Evolutionary conservation across 106 monocot genomes (phyloP).

Genomic region (Platanthera guangdongensis): DNA sequence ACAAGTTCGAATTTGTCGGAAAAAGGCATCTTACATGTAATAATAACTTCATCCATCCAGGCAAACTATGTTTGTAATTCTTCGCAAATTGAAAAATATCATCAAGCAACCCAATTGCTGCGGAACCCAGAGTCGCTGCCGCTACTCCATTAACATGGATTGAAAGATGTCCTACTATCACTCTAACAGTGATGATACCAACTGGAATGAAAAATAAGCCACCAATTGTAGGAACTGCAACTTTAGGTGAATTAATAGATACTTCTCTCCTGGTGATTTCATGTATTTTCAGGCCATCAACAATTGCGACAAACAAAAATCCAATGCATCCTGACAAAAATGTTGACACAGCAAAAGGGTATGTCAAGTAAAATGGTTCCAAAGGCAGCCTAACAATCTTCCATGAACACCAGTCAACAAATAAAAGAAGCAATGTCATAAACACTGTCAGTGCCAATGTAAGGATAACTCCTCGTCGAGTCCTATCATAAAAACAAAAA

Average conservation of each 20-base stretch:
- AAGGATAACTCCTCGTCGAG: slow-evolving; percentile 48
- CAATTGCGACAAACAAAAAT: slow-evolving; percentile 61
- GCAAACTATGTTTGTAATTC: slow-evolving; percentile 32
- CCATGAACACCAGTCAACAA: slow-evolving; percentile 86
- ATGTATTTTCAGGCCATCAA: slow-evolving; percentile 57
- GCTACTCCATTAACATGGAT: slow-evolving; percentile 42
- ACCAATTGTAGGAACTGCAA: slow-evolving; percentile 61
- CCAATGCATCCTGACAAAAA: slow-evolving; percentile 57
- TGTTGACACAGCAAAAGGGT: slow-evolving; percentile 64
- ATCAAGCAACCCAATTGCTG: slow-evolving; percentile 64
- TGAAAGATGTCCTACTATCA: slow-evolving; percentile 35
- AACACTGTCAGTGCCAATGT: slow-evolving; percentile 45
- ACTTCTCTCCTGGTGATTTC: slow-evolving; percentile 39
- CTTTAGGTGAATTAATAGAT: slow-evolving; percentile 33
- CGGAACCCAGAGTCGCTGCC: slow-evolving; percentile 49
- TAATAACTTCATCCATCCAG: slow-evolving; percentile 45
- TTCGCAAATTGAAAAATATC: slow-evolving; percentile 37
- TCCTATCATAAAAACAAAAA: slow-evolving; percentile 32
- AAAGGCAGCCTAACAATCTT: slow-evolving; percentile 75
- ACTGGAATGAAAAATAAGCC: slow-evolving; percentile 86
- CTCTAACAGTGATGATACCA: slow-evolving; percentile 48
- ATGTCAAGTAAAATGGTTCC: slow-evolving; percentile 63
- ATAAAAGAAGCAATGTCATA: slow-evolving; percentile 50
- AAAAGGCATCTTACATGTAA: slow-evolving; percentile 34
- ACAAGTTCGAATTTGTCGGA: background rate